Percentiles rank a stretch among this genome's conserved stretches.
These are phyloP conservation scores for Andrographis paniculata DNA, from an alignment of 305 asterid species.

Conservation along the genomic window DNA sequence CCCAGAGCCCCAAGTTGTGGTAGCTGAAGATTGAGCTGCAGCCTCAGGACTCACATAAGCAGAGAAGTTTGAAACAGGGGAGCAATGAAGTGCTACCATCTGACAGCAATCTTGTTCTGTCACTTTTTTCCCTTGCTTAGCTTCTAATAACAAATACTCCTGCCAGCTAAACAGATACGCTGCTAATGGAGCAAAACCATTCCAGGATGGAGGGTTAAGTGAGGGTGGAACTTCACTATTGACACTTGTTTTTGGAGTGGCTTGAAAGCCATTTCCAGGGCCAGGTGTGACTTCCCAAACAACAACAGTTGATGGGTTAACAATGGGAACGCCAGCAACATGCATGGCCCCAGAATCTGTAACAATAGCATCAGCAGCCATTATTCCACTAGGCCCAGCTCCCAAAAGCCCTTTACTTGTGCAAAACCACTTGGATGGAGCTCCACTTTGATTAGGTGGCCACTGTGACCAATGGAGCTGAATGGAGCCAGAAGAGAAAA, in stretches of 20 bases:
- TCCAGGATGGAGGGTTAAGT: slow-evolving; percentile 94
- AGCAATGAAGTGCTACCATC: slow-evolving; percentile 84
- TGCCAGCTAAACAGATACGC: slow-evolving; percentile 97
- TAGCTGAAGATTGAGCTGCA: slow-evolving; percentile 88
- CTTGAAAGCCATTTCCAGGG: slow-evolving; percentile 96
- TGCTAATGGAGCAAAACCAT: slow-evolving; percentile 91
- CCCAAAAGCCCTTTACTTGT: slow-evolving; percentile 98
- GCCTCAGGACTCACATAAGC: slow-evolving; percentile 99
- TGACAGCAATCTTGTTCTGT: slow-evolving; percentile 71
- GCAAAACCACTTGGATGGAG: slow-evolving; percentile 86
- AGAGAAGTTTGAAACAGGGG: slow-evolving; percentile 97
- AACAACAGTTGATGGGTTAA: slow-evolving; percentile 96
- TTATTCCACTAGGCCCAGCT: slow-evolving; percentile 99
- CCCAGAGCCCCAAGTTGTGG: slow-evolving; percentile 99
- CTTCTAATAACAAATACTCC: slow-evolving; percentile 76
- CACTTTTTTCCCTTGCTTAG: slow-evolving; percentile 64
- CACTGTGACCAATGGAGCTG: slow-evolving; percentile 98
- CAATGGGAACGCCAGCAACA: slow-evolving; percentile 98
- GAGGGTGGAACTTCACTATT: slow-evolving; percentile 77
- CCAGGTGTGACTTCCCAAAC: slow-evolving; percentile 99
- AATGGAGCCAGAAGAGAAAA: slow-evolving; percentile 94
- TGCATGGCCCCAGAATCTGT: slow-evolving; percentile 98
- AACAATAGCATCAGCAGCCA: slow-evolving; percentile 99
- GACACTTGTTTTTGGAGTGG: slow-evolving; percentile 67
- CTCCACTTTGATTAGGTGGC: slow-evolving; percentile 75